These are phyloP conservation scores for Hymenotorrendiella dingleyae DNA, from an alignment of 2,329 filamentous ascomycete genomes.

Conservation along the genomic window DNA sequence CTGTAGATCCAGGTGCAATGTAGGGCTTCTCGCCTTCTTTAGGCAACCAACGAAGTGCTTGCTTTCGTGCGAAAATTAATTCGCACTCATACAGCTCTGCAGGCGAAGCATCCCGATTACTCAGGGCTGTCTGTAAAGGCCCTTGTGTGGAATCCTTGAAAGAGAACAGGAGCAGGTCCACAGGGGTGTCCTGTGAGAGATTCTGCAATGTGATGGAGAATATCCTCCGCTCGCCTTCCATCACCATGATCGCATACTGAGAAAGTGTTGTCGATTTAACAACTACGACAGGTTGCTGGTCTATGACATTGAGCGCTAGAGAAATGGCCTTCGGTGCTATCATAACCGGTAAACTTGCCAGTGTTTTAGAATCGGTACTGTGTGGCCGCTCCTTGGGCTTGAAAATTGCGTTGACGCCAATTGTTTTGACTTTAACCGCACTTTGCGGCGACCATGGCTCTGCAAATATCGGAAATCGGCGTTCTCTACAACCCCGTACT, in stretches of 20 bases:
- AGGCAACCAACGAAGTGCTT: constrained; percentile 54
- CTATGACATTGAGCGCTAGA: constrained; percentile 68
- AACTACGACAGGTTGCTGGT: constrained; percentile 68
- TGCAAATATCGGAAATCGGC: constrained; percentile 77
- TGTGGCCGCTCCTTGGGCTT: constrained; percentile 27
- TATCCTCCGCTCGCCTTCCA: constrained; percentile 77
- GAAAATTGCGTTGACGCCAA: constrained; percentile 51
- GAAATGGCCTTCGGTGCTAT: constrained; percentile 41
- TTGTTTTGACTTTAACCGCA: constrained; percentile 70
- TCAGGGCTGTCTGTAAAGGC: constrained; percentile 68
- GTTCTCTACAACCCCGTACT: constrained; percentile 74
- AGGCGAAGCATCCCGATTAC: constrained; percentile 69
- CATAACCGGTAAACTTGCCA: constrained; percentile 35
- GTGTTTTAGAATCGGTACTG: constrained; percentile 29
- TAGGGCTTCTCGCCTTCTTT: constrained; percentile 46
- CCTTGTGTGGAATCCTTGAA: constrained; percentile 84
- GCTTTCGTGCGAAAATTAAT: constrained; percentile 67
- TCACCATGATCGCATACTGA: constrained; percentile 83
- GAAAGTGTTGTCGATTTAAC: constrained; percentile 72
- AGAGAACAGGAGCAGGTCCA: constrained; percentile 80
- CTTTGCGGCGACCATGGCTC: constrained; percentile 67
- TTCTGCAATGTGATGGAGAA: constrained; percentile 82
- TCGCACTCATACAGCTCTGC: constrained; percentile 84
- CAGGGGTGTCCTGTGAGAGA: constrained; percentile 60
- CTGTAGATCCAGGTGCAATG: constrained; percentile 62